Base-by-base conservation (phyloP, 148 eudicot genomes). In the Oxyria digyna region DNA sequence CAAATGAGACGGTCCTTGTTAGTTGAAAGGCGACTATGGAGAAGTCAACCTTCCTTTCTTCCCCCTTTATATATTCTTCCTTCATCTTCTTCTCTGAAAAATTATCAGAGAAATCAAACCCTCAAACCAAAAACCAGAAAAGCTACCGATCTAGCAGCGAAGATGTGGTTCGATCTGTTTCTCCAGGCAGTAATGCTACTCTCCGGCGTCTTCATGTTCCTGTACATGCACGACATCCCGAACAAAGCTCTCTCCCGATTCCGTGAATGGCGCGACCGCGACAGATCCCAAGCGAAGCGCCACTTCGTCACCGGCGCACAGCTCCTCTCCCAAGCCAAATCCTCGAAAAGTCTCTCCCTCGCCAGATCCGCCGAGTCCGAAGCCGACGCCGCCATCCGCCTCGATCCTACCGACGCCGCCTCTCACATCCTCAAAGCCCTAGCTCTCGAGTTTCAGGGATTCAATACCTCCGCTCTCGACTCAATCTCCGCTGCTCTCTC, bases 251-350 rank as follows among this genome's bases (percentile, higher is more conserved):
- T 81, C 71, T n/a, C 81, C 33, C 76, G 75, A 45, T 76, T 80
- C 74, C 66, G 76, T 5, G 0, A 54, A 48, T 64, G 69, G 67
- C 76, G 82, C 20, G 59, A 49, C 74, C 83, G 78, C 17, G 0
- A 85, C 72, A 49, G 55, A 24, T 67, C 75, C 74, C 69, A 78
- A 63, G 80, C 97, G 42, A 84, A 83, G 73, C 89, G 82, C 64
- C 96, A 85, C 81, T 91, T 91, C 80, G 85, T 91, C 69, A 50
- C 27, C 20, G 96, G 93, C 27, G 97, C 97, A 5, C 87, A 82
- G 70, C 81, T 85, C 45, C 78, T 91, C 32, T 46, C 84, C 35
- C 80, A 74, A 12, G 83, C 93, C 4, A 43, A 65, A 55, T 75
- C 82, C 69, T 42, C 75, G 38, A 23, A 41, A 2, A 80, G 71